These are phyloP conservation scores for Hyphopichia buzzinii DNA, from an alignment of 1,139 yeast genomes.

Conservation along the genomic window DNA sequence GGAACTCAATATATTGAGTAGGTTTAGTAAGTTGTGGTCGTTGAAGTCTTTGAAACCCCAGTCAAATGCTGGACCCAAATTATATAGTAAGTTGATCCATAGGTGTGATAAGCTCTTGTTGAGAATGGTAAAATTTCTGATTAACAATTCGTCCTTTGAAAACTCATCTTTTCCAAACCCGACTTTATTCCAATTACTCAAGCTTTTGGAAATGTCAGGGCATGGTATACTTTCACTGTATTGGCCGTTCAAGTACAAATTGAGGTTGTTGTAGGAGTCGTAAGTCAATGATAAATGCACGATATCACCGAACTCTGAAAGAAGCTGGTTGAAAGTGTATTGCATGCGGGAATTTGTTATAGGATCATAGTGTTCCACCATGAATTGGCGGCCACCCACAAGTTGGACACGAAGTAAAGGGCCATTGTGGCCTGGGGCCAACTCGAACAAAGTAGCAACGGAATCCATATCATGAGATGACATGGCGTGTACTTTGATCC, in stretches of 20 bases:
- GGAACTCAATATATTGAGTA: constrained; percentile 31
- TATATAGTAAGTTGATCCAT: constrained; percentile 39
- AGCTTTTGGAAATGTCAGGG: constrained; percentile 28
- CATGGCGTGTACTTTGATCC: constrained; percentile 31
- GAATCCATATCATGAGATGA: neutral
- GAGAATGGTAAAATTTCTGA: constrained; percentile 33
- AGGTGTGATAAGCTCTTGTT: constrained; percentile 28
- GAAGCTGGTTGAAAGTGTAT: constrained; percentile 33
- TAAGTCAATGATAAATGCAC: constrained; percentile 37
- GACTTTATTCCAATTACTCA: constrained; percentile 38
- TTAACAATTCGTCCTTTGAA: constrained; percentile 26
- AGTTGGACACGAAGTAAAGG: constrained; percentile 25
- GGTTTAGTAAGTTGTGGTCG: constrained; percentile 26
- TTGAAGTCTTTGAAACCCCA: constrained; percentile 39
- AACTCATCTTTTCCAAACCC: constrained; percentile 29
- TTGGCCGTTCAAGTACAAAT: constrained; percentile 41
- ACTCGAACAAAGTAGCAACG: neutral
- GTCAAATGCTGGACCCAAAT: constrained; percentile 37
- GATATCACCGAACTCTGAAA: constrained; percentile 22
- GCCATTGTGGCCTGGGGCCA: neutral
- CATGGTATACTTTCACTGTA: constrained; percentile 47
- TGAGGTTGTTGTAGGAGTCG: constrained; percentile 36
- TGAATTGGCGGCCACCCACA: constrained; percentile 29
- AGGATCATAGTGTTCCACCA: constrained; percentile 28
- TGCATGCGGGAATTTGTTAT: constrained; percentile 26